Base-by-base conservation (phyloP, 768 basidiomycete genomes). In the Mycena albidolilacea region DNA sequence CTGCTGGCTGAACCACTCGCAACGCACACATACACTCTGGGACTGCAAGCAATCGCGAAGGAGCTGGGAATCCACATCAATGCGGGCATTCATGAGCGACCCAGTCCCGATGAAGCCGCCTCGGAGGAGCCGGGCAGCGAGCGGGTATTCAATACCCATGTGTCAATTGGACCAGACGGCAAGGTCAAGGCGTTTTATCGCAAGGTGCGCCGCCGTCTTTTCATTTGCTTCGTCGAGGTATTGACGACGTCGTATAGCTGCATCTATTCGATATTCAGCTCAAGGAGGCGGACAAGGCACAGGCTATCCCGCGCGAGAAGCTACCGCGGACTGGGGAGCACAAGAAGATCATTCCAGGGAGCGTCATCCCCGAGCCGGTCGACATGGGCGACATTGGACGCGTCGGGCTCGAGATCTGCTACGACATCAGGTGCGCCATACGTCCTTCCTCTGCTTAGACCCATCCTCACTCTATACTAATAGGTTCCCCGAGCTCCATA, bases 241-340 rank as follows among this genome's bases (percentile, higher is more conserved):
- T 23, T 57, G 23, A 67, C 6, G 19, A 35, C 41, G 12, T 11
- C 1, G 55, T 9, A n/a, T 50, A 73, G 69, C 64, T 76, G 35
- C 75, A 76, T 64, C 65, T 76, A 0, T 76, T 76, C 54, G 75
- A 76, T 17, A 52, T 76, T 12, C 71, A 76, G 46, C 69, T 76
- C 4, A 75, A 75, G n/a, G 67, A 30, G 30, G 3, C 30, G 30
- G 30, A 69, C 39, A 58, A 46, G 35, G 69, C 39, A 0, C 69
- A 71, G 44, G 38, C 11, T 59, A 59, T 43, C 57, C 64, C 58
- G 5, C 61, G 65, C 17, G 74, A 60, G 48, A 68, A 64, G 57
- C 44, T 30, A 54, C 68, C 68, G 44, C n/a, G 60, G 54, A 59
- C 64, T 1, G 75, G 71, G 4, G 75, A 76, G 59, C 75, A 76